Base-by-base conservation (phyloP, 1,284 basidiomycete genomes). In the Quambalaria eucalypti region DNA sequence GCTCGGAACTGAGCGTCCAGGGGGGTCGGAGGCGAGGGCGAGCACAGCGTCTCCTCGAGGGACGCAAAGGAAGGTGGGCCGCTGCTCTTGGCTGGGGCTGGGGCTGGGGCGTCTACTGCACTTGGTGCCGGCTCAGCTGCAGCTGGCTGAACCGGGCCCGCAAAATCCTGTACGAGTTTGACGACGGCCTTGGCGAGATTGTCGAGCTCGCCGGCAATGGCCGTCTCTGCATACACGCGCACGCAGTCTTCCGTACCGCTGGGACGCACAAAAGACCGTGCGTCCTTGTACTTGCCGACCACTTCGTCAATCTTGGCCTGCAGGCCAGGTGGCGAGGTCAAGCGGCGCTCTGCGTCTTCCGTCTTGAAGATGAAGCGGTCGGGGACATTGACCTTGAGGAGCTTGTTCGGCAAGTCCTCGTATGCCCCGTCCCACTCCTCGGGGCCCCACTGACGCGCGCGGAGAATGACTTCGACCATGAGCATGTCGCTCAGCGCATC, bases 191-290 rank as follows among this genome's bases (percentile, higher is more conserved):
- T 63, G 12, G 66, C 71, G 9, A 74, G 55, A 23, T 55, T 58
- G 30, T 93, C 89, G 16, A 88, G 87, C 62, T 88, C 85, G 14
- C 82, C 78, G 54, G 82, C 82, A 40, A 84, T 80, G 38, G 80
- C 81, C 1, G 93, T 91, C 77, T 99, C 95, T 0, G 93, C 95
- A 74, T 98, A 99, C 7, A 99, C 92, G 60, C 95, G 82, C 10
- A 99, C 95, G 44, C 95, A 93, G 74, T 98, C 92, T 76, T 99
- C 95, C 19, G 95, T 99, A 10, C 95, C 95, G 77, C 90, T 95
- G 1, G 95, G 95, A 57, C 95, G 79, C 12, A 98, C 93, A 76
- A 99, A 99, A 26, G 87, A 84, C 48, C 95, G 82, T 0, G 92
- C 95, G 30, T 84, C 84, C 53, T 87, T 85, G 71, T 87, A 89